Percentiles rank a stretch among this genome's conserved stretches.
These are phyloP conservation scores for Penium margaritaceum DNA, from an alignment of 139 green algal genomes.

Conservation along the genomic window DNA sequence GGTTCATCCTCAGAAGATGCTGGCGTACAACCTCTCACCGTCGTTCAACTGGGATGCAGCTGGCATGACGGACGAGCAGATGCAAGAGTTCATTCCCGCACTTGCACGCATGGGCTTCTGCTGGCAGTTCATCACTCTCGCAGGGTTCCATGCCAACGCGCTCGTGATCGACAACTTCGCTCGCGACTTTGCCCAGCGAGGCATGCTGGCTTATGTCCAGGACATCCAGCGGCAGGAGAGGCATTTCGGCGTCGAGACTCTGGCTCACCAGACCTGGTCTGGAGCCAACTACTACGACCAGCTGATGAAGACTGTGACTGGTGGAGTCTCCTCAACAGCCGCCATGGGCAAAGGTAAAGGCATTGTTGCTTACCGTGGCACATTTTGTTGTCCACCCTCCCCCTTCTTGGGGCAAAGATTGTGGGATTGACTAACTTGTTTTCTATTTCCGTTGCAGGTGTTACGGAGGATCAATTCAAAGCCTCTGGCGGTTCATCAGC, in stretches of 20 bases:
- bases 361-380: no score
- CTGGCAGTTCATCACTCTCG: slow-evolving; percentile 77
- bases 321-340: slow-evolving; percentile 43
- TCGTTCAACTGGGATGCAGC: slow-evolving; percentile 81
- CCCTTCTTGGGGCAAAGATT: no score
- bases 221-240: slow-evolving; percentile 44
- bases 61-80: slow-evolving; percentile 56
- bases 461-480: no score
- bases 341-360: slow-evolving; percentile 46
- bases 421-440: no score
- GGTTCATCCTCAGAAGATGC: slow-evolving; percentile 75
- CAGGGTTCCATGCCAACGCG: slow-evolving; percentile 69
- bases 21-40: slow-evolving; percentile 86
- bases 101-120: slow-evolving; percentile 62
- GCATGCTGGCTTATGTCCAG: slow-evolving; percentile 45
- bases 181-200: slow-evolving; percentile 29
- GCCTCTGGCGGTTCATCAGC: no score
- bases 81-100: slow-evolving; percentile 71
- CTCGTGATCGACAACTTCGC: slow-evolving; percentile 41
- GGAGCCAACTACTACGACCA: slow-evolving; percentile 42
- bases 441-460: no score
- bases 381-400: no score
- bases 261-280: slow-evolving; percentile 43
- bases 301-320: slow-evolving; percentile 46
- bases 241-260: slow-evolving; percentile 26